Base-by-base conservation (phyloP, 257 asterid genomes). In the Rehmannia glutinosa region DNA sequence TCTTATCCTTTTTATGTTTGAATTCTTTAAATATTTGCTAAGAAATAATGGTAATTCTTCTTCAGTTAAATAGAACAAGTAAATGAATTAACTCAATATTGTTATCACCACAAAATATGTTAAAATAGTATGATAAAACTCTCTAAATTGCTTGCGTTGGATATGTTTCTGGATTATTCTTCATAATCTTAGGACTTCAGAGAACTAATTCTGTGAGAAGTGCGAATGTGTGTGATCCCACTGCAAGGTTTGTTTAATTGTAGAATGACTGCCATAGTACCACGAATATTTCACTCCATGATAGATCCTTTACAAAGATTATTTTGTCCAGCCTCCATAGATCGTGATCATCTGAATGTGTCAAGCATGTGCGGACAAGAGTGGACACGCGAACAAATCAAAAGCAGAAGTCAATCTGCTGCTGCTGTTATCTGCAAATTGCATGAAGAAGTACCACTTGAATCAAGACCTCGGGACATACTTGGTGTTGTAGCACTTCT, bases 401-500 rank as follows among this genome's bases (percentile, higher is more conserved):
- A 70, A 19, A 57, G 56, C 45, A 78, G 52, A 71, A 24, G 49
- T 17, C 78, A 71, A 46, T 71, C 82, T 17, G 91, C 91, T 33
- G 87, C 87, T 10, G 75, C 87, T 70, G 68, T 76, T 69, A 30
- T 82, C 51, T 76, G 88, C 73, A 79, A 54, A 69, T 23, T 72
- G 17, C 72, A 39, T 8, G 69, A 66, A 53, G 69, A 77, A 54
- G 8, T 56, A 13, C 21, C 69, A 10, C 20, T 21, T 6, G 72
- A 67, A 30, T 72, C 56, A 42, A 63, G 25, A 8, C 68, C 64
- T 4, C 53, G 42, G 10, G 74, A 76, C 52, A 36, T 87, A 56
- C 72, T 87, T 8, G 95, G 95, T 9, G 82, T 80, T 5, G 91
- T 83, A 68, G 93, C 95, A 17, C 82, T 78, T 63, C 81, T 90